Evolutionary conservation across 2,329 filamentous ascomycete genomes (phyloP), one percentile per base, ranked within the genome.

Genomic region (Colletotrichum tropicale): DNA sequence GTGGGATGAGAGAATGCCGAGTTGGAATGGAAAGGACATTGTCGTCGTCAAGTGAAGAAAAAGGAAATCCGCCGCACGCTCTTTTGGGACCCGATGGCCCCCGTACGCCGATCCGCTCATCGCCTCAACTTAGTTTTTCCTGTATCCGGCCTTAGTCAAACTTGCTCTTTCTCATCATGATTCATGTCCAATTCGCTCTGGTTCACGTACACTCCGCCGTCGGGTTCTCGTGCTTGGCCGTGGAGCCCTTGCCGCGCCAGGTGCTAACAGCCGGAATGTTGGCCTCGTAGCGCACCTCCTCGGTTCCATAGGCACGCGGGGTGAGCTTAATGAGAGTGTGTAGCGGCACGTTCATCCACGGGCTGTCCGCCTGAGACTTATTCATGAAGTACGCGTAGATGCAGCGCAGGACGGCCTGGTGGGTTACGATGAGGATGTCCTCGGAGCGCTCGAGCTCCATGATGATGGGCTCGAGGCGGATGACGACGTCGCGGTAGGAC

Each of bases 311-410:
- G 9, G 97, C 97, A 76, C 95, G 93, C 3, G 97, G 97, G 8
- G 97, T 98, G 67, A 99, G 90, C 87, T 98, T 98, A 87, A 99
- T 98, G 64, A 99, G 89, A 10, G 95, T 98, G 84, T 99, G 97
- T 76, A 99, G 89, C 8, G 97, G 97, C 10, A 99, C 97, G 81
- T 98, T 96, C 94, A 98, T 98, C 97, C 97, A 99, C 1, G 97
- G 97, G 79, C 94, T 97, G 85, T 95, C 92, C 80, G 96, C 93
- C 85, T 98, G 97, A 70, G 95, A 94, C 81, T 97, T 95, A 81
- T 98, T 98, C 94, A 98, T 98, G 85, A 98, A 99, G 85, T 99
- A 99, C 34, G 97, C 95, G 83, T 98, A 99, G 81, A 99, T 98
- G 88, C 97, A 99, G 75, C 97, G 93, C 77, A 99, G 89, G 38